Evolutionary conservation across 2,329 filamentous ascomycete genomes (phyloP), one percentile per base, ranked within the genome.

Genomic region (Penicillium sp.): DNA sequence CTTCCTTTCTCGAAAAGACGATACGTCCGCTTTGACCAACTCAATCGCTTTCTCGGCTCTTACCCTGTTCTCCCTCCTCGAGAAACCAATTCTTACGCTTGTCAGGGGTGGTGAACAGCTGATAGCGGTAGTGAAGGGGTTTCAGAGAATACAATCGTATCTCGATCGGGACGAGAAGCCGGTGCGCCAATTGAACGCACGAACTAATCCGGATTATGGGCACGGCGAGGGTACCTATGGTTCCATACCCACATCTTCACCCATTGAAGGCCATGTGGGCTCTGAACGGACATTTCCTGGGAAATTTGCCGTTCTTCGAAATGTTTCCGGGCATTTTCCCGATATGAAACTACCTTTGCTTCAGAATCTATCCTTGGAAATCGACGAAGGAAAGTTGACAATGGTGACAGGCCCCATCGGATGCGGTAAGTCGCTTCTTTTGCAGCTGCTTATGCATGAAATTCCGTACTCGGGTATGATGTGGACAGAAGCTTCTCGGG

Each of bases 141-240:
- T 58, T 27, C 56, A 58, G 35, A 36, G 57, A 28, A 55, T 60
- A n/a, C 57, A 60, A 31, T 55, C 54, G 14, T 54, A 60, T 22
- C 22, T 27, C 57, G 8, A 34, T 50, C 7, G 54, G 52, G 25
- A 40, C n/a, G 1, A 56, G 58, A 36, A 44, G 52, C 19, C 19
- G 19, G 19, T 22, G 19, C 19, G 19, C 19, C 19, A 22, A 22
- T 22, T 22, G 19, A 22, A 22, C 19, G 19, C 19, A 22, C 19
- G 6, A 22, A 22, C 19, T 22, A 25, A 4, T 28, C 3, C 3
- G 19, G 57, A 60, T 13, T 45, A 31, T 34, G 19, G 19, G 19
- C 19, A 22, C 54, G 57, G 4, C 19, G 50, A 13, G 39, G 31
- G 2, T 39, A 49, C 7, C 9, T 27, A 47, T 11, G 47, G 43